Evolutionary conservation across 495 filamentous ascomycete species (phyloP), one percentile per base, ranked within the genome.

Genomic region (Hypoxylon crocopeplum): DNA sequence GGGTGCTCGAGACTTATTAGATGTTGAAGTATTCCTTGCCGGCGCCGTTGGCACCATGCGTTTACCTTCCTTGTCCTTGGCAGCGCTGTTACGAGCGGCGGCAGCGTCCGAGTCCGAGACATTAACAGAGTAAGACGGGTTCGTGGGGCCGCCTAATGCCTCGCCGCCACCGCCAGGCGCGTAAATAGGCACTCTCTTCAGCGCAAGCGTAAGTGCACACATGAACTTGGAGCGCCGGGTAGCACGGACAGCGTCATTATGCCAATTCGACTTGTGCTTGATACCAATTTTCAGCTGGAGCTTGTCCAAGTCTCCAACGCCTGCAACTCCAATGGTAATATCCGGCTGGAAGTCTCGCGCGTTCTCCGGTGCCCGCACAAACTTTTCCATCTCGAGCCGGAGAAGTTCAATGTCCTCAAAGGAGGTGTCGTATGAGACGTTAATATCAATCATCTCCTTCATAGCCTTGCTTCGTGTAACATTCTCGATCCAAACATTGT

Each of bases 231-330:
- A 94, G 48, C 93, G 88, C 34, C 94, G 86, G 12, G 89, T 82
- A 17, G 88, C 85, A 17, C 93, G 87, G 32, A 98, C 79, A 22
- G 84, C 81, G 56, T 96, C 93, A 70, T 95, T 97, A 38, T 93
- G 86, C 94, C 94, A 98, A 76, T 98, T 98, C 57, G 88, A 88
- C 77, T 97, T 97, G 79, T 97, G 92, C 54, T 86, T 85, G 66
- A 97, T 91, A 57, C 90, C 88, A 30, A 94, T 82, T 56, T 84
- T 86, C 29, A 98, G 82, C 63, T 88, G 83, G 21, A 98, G 77
- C 71, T 95, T 94, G 70, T 96, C 90, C 79, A 96, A 86, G 65
- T 94, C 88, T 22, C 86, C 89, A 17, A 97, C 84, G 22, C 91
- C 86, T 22, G 83, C 80, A 13, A 96, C 83, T 50, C 91, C 86